These are phyloP conservation scores for Thelonectria olida DNA, from an alignment of 2,329 filamentous ascomycete species.

Conservation along the genomic window DNA sequence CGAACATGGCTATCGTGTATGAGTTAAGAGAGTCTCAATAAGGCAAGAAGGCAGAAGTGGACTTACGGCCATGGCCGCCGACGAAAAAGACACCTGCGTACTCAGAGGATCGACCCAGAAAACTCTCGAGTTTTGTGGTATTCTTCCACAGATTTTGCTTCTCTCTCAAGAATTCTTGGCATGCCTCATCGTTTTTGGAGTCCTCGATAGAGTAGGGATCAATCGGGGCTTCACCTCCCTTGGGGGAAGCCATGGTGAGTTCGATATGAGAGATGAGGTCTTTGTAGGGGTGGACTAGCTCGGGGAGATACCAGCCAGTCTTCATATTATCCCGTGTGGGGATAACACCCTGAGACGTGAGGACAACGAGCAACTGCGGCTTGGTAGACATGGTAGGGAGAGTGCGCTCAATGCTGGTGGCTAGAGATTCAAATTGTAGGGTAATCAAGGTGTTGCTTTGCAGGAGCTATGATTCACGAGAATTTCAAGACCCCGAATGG, in stretches of 20 bases:
- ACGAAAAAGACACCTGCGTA: conserved; percentile 7
- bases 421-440: no score
- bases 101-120: conserved; percentile 1
- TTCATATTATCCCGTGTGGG: no score
- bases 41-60: no score
- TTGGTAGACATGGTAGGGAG: no score
- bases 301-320: conserved; percentile 6
- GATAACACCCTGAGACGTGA: no score
- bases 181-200: background rate
- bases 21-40: no score
- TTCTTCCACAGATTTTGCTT: conserved; percentile 4
- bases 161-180: background rate
- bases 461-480: no score
- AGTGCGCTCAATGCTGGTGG: no score
- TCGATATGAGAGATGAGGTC: background rate
- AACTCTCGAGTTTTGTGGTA: background rate
- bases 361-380: no score
- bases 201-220: conserved; percentile 6
- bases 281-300: conserved; percentile 7
- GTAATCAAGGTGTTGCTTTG: no score
- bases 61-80: conserved; percentile 9
- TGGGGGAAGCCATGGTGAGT: background rate
- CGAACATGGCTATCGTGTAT: no score
- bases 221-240: background rate
- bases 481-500: no score